Conservation (phyloP, 169 alveolate species). For the Condylostoma magnum region DNA sequence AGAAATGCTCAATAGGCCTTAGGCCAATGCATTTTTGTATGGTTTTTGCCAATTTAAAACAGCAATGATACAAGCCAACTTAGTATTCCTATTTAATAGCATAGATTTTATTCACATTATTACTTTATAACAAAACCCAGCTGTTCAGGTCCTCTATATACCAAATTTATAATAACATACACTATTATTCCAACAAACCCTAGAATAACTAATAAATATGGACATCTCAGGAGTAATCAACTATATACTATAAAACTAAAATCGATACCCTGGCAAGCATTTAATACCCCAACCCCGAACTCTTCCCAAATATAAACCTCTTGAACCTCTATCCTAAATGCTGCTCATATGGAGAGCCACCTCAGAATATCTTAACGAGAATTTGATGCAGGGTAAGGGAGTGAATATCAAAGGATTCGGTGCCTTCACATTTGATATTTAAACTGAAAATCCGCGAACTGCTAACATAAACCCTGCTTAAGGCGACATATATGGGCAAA, state of each 20-base stretch:
- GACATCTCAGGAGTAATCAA: conserved; percentile 10
- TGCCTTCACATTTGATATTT: conserved; percentile 50
- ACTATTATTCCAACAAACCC: too few relatives aligned
- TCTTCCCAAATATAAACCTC: conserved; percentile 48
- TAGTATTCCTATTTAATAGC: too few relatives aligned
- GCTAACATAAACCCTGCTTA: conserved; percentile 40
- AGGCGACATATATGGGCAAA: conserved; percentile 36
- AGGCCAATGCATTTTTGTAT: too few relatives aligned
- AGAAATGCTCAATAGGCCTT: too few relatives aligned
- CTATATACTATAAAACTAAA: conserved; percentile 55
- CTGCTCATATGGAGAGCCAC: conserved; percentile 75
- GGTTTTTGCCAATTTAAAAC: too few relatives aligned
- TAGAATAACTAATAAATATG: conserved; percentile 18
- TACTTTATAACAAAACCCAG: too few relatives aligned
- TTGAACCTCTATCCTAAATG: conserved; percentile 72
- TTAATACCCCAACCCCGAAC: conserved; percentile 65
- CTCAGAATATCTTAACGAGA: conserved; percentile 63
- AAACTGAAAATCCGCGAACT: conserved; percentile 51
- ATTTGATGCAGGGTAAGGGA: conserved; percentile 62
- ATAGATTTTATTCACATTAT: too few relatives aligned
- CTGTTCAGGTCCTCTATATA: too few relatives aligned
- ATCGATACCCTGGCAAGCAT: conserved; percentile 74
- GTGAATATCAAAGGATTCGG: conserved; percentile 77
- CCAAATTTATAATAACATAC: too few relatives aligned
- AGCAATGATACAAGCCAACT: too few relatives aligned